Evolutionary conservation across 169 alveolate species (phyloP), one percentile per base, ranked within the genome.

Genomic region (Pseudocohnilembus persalinus): DNA sequence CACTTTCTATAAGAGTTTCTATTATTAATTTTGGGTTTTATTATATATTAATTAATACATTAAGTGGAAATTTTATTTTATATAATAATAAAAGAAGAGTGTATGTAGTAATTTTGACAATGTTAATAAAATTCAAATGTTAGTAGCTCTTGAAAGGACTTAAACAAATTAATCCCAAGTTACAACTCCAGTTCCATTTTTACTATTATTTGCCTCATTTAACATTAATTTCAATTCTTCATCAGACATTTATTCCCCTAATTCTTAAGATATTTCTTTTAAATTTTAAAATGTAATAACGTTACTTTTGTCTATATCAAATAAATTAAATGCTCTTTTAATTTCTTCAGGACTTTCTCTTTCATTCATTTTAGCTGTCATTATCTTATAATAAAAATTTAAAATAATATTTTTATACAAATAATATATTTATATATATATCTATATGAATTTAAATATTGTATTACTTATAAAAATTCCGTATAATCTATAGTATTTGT

Each of bases 401-500:
- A 49, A 49, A 49, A 11, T 11, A 49, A 20, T 49, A 11, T 11
- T 49, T 11, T 11, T 49, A 20, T 49, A 11, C 26, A 49, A 49
- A 49, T 49, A 49, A 49, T 49, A 49, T 20, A n/a, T n/a, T n/a
- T n/a, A n/a, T n/a, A n/a, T n/a, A n/a, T n/a, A n/a, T n/a, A n/a
- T n/a, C n/a, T n/a, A n/a, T n/a, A n/a, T n/a, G n/a, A n/a, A n/a
- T n/a, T n/a, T n/a, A n/a, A n/a, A n/a, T n/a, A n/a, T n/a, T n/a
- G n/a, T n/a, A n/a, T 49, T 49, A 49, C 68, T 74, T 94, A 95
- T 31, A 94, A 87, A 88, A 96, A 96, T 76, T 96, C 98, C 73
- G 95, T 92, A 88, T 90, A 96, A 84, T 96, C 98, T 49, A 96
- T 92, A 0, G 98, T 92, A 68, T 92, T 94, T 77, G 90, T 89